Base-by-base conservation (phyloP, 2,329 filamentous ascomycete species). In the Colletotrichum sojae region DNA sequence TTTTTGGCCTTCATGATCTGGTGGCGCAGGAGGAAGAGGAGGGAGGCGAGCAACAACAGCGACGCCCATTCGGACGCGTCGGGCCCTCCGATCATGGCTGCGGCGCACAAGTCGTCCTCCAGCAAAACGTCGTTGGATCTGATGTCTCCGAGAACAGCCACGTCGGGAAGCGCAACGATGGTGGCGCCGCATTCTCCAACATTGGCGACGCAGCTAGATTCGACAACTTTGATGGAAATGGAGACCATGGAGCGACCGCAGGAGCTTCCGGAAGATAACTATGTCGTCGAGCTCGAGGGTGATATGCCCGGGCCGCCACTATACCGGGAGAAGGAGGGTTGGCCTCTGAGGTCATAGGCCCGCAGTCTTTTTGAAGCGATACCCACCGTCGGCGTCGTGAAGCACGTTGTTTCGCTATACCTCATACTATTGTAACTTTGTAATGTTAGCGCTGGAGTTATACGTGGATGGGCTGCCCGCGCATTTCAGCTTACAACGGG, bases 241-340 rank as follows among this genome's bases (percentile, higher is more conserved):
- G 67, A 66, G 55, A 52, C 62, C 6, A 56, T 61, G 62, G 67
- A 69, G 55, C 18, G 67, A 54, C 67, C 67, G 43, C 62, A 66
- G 48, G 67, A 69, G 51, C 51, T 69, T 43, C 62, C 63, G 8
- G 67, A 69, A 1, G 51, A 60, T 36, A 64, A 68, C 27, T 64
- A 31, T 1, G 45, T 69, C 15, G 52, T 61, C 13, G 67, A 69
- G 52, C 63, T 69, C 12, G 67, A 69, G 36, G 67, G 67, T 36
- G 67, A 69, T 5, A 69, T 69, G 67, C 67, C 67, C 13, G 67
- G 67, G 8, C 67, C 67, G 45, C 67, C 67, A 16, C 10, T 69
- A 25, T 69, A 69, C 6, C 62, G 67, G n/a, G 67, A 69, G 36
- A 69, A 69, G 36, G 62, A 69, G 36, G 67, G 67, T 5, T 69